Evolutionary conservation across 139 green algal genomes (phyloP).

Genomic region (Astrephomene gubernaculifera): DNA sequence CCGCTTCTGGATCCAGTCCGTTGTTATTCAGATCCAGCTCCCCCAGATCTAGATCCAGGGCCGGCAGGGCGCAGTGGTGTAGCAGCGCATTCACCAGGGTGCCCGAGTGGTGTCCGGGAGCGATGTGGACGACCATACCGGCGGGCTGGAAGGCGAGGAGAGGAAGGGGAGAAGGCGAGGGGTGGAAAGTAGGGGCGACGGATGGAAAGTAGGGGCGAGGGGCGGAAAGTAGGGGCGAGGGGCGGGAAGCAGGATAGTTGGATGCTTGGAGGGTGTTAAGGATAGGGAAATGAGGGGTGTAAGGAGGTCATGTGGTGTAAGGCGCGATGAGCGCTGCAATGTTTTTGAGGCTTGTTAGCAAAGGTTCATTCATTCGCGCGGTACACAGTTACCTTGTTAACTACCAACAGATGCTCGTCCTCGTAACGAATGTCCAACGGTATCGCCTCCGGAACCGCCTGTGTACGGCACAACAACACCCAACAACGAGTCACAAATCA

Average conservation of each 20-base stretch:
- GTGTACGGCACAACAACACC: too few species aligned
- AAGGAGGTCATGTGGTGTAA: too few species aligned
- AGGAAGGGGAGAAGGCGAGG: not conserved
- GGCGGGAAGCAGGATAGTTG: too few species aligned
- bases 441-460: slow-evolving; percentile 84
- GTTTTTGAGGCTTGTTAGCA: too few species aligned
- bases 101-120: slow-evolving; percentile 79
- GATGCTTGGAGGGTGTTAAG: too few species aligned
- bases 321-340: too few species aligned
- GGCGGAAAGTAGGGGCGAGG: too few species aligned
- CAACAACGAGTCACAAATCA: too few species aligned
- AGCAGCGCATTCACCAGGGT: slow-evolving; percentile 99
- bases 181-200: too few species aligned
- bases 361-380: too few species aligned
- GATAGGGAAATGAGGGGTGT: too few species aligned
- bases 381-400: slow-evolving; percentile 98
- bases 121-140: slow-evolving; percentile 94
- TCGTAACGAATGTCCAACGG: slow-evolving; percentile 93
- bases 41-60: slow-evolving; percentile 8
- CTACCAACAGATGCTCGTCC: slow-evolving; percentile 91
- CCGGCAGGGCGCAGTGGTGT: slow-evolving; percentile 86
- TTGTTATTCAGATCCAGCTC: not conserved
- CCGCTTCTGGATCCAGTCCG: not conserved
- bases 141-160: slow-evolving; percentile 40
- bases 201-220: too few species aligned